Conservation (phyloP, 495 filamentous ascomycete genomes). For the Niebla homalea region DNA sequence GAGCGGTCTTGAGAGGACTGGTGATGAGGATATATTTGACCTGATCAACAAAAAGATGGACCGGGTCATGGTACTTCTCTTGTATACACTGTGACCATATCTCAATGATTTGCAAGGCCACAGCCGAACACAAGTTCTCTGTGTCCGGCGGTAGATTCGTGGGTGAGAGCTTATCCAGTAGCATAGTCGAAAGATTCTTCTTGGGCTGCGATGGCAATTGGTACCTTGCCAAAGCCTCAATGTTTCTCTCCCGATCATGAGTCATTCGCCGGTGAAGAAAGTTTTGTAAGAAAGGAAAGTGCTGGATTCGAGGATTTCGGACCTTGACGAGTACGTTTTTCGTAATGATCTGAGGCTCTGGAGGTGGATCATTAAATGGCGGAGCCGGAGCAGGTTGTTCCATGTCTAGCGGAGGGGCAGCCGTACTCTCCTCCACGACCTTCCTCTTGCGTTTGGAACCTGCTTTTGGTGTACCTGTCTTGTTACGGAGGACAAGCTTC, state of each 20-base stretch:
- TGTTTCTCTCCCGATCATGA: conserved; percentile 34
- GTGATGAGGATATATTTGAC: conserved; percentile 39
- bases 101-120: conserved; percentile 38
- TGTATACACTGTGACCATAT: conserved; percentile 51
- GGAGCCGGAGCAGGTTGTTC: conserved; percentile 20
- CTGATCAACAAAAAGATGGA: conserved; percentile 46
- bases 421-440: conserved; percentile 39
- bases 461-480: conserved; percentile 43
- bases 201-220: conserved; percentile 42
- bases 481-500: conserved; percentile 37
- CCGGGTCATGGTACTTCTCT: conserved; percentile 40
- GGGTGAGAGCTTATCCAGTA: conserved; percentile 39
- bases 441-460: conserved; percentile 51
- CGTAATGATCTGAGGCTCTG: neutral
- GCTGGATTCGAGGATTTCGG: conserved; percentile 2
- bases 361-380: neutral
- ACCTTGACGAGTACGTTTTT: neutral
- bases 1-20: conserved; percentile 30
- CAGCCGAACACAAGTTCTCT: conserved; percentile 36
- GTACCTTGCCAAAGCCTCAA: conserved; percentile 38
- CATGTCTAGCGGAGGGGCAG: conserved; percentile 33
- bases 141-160: conserved; percentile 20
- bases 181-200: conserved; percentile 39
- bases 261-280: conserved; percentile 43
- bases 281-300: conserved; percentile 31